A percentile compares a stretch with the other conserved stretches of the same genome.
Evolutionary conservation across 352 stramenopile genomes (phyloP).

Genomic region (Phytophthora gonapodyides): DNA sequence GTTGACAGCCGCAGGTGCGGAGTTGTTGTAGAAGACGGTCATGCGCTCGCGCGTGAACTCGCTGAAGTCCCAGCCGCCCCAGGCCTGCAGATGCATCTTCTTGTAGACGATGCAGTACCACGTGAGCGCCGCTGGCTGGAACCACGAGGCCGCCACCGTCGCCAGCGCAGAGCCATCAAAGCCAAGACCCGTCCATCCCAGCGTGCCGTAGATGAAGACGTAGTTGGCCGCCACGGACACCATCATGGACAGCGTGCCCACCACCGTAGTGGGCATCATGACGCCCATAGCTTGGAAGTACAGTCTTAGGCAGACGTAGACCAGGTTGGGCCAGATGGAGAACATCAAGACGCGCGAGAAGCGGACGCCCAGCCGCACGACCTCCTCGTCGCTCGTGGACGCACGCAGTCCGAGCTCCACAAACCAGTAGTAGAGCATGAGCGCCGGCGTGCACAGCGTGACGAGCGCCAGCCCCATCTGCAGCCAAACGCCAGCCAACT

Average conservation of each 20-base stretch:
- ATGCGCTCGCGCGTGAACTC: constrained; percentile 35
- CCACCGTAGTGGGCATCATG: constrained; percentile 38
- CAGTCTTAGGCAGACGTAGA: constrained; percentile 31
- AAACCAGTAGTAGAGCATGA: constrained; percentile 41
- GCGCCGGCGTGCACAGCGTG: constrained; percentile 23
- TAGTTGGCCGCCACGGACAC: constrained; percentile 33
- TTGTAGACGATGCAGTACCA: constrained; percentile 40
- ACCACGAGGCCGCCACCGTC: constrained; percentile 31
- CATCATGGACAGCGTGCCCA: constrained; percentile 29
- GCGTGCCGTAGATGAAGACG: constrained; percentile 33
- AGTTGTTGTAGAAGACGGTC: constrained; percentile 38
- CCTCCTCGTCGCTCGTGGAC: constrained; percentile 27
- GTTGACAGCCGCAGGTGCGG: constrained; percentile 30
- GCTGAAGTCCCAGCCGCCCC: constrained; percentile 29
- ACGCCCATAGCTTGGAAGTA: constrained; percentile 40
- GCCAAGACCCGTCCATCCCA: constrained; percentile 25
- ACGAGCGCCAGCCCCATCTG: constrained; percentile 58
- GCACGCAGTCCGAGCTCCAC: constrained; percentile 28
- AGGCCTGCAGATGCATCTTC: constrained; percentile 33
- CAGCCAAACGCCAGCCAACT: constrained; percentile 69
- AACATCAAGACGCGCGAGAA: constrained; percentile 37
- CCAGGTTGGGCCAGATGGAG: constrained; percentile 36
- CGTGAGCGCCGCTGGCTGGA: constrained; percentile 23
- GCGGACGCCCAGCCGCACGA: constrained; percentile 29
- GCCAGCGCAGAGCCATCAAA: constrained; percentile 32